Evolutionary conservation across 768 basidiomycete species (phyloP).

Genomic region (Arthromyces matolae): DNA sequence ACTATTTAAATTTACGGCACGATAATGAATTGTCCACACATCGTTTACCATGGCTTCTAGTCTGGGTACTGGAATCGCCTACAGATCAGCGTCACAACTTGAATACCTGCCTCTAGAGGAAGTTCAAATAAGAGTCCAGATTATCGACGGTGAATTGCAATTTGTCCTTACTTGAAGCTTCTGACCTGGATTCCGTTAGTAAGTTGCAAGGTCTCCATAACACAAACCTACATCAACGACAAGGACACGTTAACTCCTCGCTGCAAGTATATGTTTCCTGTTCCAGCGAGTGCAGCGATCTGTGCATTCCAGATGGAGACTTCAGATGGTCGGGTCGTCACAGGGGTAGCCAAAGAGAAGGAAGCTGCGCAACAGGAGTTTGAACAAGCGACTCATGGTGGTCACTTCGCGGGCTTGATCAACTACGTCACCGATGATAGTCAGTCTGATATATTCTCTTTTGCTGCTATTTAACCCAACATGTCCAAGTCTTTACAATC

Average conservation of each 20-base stretch:
- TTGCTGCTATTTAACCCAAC: neutral
- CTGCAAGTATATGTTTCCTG: slow-evolving; percentile 56
- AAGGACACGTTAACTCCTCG: slow-evolving; percentile 34
- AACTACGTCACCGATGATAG: slow-evolving; percentile 51
- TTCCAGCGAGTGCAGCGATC: slow-evolving; percentile 51
- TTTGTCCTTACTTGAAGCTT: neutral
- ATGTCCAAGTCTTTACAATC: slow-evolving; percentile 48
- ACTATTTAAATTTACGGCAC: slow-evolving; percentile 6
- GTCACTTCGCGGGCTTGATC: slow-evolving; percentile 41
- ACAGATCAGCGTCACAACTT: slow-evolving; percentile 3
- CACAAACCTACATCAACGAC: slow-evolving; percentile 39
- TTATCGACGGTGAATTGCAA: slow-evolving; percentile 37
- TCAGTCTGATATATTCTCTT: slow-evolving; percentile 23
- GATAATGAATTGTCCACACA: too few relatives aligned
- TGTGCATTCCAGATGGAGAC: slow-evolving; percentile 51
- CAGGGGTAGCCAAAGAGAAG: slow-evolving; percentile 48
- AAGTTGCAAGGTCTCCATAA: slow-evolving; percentile 43
- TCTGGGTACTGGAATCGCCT: slow-evolving; percentile 17
- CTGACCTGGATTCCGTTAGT: neutral
- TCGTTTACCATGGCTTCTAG: too few relatives aligned
- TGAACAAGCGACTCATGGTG: slow-evolving; percentile 36
- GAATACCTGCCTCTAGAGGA: slow-evolving; percentile 38
- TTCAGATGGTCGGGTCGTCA: slow-evolving; percentile 38
- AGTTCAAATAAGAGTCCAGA: slow-evolving; percentile 34
- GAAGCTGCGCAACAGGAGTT: slow-evolving; percentile 37